Evolutionary conservation across 2,329 filamentous ascomycete genomes (phyloP).

Genomic region (Sarocladium oryzae): DNA sequence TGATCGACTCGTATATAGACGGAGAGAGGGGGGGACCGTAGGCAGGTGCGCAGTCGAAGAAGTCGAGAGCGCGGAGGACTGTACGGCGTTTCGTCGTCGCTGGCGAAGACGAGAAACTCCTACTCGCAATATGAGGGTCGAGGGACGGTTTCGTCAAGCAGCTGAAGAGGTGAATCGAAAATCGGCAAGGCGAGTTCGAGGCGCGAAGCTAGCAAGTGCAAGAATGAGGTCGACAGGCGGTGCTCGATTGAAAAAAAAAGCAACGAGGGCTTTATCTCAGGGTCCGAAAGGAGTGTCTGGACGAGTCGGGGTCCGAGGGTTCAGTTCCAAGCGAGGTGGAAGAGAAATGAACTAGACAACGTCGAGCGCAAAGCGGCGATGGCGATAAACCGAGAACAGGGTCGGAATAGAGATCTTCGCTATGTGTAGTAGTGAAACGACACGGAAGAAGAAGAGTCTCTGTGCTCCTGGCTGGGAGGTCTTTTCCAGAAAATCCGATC

Average conservation of each 20-base stretch:
- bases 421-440: slow-evolving; percentile 7
- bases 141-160: background rate
- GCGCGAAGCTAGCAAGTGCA: background rate
- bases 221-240: slow-evolving; percentile 10
- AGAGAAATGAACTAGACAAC: slow-evolving; percentile 4
- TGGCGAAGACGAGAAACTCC: background rate
- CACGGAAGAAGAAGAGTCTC: slow-evolving; percentile 9
- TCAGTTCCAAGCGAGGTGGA: slow-evolving; percentile 3
- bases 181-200: background rate
- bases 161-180: background rate
- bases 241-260: slow-evolving; percentile 8
- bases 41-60: slow-evolving; percentile 12
- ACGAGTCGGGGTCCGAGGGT: slow-evolving; percentile 6
- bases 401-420: slow-evolving; percentile 6
- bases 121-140: background rate
- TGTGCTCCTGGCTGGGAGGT: slow-evolving; percentile 6
- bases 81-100: background rate
- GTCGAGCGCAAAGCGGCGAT: background rate
- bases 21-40: slow-evolving; percentile 12
- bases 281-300: slow-evolving; percentile 7
- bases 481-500: slow-evolving; percentile 12
- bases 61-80: slow-evolving; percentile 3
- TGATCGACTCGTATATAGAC: slow-evolving; percentile 4
- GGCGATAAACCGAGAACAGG: background rate
- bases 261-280: slow-evolving; percentile 6